These are phyloP conservation scores for Boletus sp. DNA, from an alignment of 768 basidiomycete species.

Conservation along the genomic window DNA sequence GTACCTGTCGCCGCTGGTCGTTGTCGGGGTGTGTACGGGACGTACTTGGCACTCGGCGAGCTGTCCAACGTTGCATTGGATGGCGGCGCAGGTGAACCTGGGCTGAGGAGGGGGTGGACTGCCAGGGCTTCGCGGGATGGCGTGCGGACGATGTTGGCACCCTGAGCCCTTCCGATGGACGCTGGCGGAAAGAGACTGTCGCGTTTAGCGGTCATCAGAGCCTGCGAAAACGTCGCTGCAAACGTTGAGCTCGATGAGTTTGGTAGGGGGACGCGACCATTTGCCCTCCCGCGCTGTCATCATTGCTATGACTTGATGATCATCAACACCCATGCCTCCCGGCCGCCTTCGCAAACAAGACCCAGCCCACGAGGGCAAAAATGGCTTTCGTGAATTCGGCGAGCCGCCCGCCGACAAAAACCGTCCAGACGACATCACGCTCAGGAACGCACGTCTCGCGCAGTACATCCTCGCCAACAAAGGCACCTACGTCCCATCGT, in stretches of 20 bases:
- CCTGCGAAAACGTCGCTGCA: background rate
- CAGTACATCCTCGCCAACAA: conserved; percentile 41
- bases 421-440: conserved; percentile 22
- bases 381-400: conserved; percentile 25
- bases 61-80: background rate
- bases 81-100: background rate
- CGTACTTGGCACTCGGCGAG: conserved; percentile 45
- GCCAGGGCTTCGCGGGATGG: conserved; percentile 53
- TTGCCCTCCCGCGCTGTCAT: background rate
- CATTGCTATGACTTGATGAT: background rate
- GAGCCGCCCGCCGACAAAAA: conserved; percentile 6
- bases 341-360: conserved; percentile 11
- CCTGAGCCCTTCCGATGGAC: conserved; percentile 52
- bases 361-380: conserved; percentile 7
- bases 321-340: conserved; percentile 2
- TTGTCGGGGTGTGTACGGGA: conserved; percentile 76
- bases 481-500: conserved; percentile 40
- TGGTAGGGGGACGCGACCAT: background rate
- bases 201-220: conserved; percentile 35
- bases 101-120: conserved; percentile 64
- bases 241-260: background rate
- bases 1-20: conserved; percentile 48
- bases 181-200: conserved; percentile 45
- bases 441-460: conserved; percentile 35
- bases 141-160: conserved; percentile 39